Evolutionary conservation across 306 rosid species (phyloP), one percentile per base, ranked within the genome.

Genomic region (Inga laurina): DNA sequence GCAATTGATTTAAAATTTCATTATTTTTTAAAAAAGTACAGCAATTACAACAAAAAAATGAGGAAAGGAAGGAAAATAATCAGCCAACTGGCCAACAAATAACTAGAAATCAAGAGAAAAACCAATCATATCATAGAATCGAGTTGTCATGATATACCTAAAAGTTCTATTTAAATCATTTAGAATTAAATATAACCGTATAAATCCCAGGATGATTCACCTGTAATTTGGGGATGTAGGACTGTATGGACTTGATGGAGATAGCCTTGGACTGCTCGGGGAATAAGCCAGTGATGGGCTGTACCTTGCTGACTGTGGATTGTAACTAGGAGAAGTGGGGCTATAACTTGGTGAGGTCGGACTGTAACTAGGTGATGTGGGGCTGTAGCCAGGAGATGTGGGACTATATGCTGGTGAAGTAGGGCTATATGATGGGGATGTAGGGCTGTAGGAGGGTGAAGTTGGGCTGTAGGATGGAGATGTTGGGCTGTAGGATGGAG

Each of bases 201-300:
- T 74, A 27, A 78, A 51, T 41, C 43, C 62, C 10, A 74, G 77
- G 62, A 68, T 27, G 49, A 35, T 85, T 83, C 77, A 91, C 99
- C 99, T 97, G 74, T 97, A 96, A 85, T 89, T 96, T 4, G 99
- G 99, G 67, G 98, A 96, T 10, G 99, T 91, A 24, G 98, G 99
- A 86, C 99, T 93, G 68, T 96, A 96, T 11, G 99, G 98, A 85
- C 99, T 96, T 37, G 99, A 87, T 22, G 99, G 97, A 30, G 99
- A 90, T 84, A 96, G 39, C 72, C 98, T 91, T 8, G 98, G 99
- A 76, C 99, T 96, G 90, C 98, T 92, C 21, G 99, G 99, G 73
- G 98, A 96, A 79, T 96, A 96, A 5, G 99, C 98, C 82, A 92
- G 82, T 0, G 98, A 96, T 4, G 98, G 99, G 83, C 99, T 96